Evolutionary conservation across 148 eudicot species (phyloP).

Genomic region (Diospyros lotus): DNA sequence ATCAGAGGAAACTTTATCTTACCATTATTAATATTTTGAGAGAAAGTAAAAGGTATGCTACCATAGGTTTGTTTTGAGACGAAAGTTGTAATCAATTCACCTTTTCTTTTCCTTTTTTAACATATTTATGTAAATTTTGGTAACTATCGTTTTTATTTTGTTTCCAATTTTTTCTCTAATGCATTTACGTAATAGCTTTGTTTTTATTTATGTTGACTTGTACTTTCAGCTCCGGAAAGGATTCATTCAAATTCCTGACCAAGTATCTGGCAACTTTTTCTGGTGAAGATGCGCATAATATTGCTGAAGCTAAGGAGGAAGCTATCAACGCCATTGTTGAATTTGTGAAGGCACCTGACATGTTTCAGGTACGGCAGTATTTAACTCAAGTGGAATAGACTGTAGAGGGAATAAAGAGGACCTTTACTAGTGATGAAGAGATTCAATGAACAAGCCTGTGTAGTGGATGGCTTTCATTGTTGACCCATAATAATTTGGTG

Average conservation of each 20-base stretch:
- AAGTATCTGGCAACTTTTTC: slow-evolving; percentile 86
- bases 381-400: neutral
- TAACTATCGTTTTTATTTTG: neutral
- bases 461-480: too few relatives aligned
- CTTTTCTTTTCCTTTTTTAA: neutral
- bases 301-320: slow-evolving; percentile 79
- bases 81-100: neutral
- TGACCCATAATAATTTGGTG: too few relatives aligned
- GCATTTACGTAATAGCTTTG: neutral
- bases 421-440: neutral
- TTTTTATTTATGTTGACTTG: slow-evolving; percentile 4
- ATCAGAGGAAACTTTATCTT: slow-evolving; percentile 71
- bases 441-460: neutral
- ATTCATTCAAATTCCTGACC: slow-evolving; percentile 60
- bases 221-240: slow-evolving; percentile 67
- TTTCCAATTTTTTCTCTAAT: neutral
- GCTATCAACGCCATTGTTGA: slow-evolving; percentile 67
- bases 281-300: slow-evolving; percentile 45
- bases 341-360: slow-evolving; percentile 84
- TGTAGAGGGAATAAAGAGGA: neutral
- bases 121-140: neutral
- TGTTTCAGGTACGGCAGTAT: slow-evolving; percentile 78
- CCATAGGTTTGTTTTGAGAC: neutral
- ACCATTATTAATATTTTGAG: slow-evolving; percentile 63
- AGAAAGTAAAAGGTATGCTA: slow-evolving; percentile 68